These are phyloP conservation scores for Trichocladium uniseriatum DNA, from an alignment of 495 filamentous ascomycete genomes.

Conservation along the genomic window DNA sequence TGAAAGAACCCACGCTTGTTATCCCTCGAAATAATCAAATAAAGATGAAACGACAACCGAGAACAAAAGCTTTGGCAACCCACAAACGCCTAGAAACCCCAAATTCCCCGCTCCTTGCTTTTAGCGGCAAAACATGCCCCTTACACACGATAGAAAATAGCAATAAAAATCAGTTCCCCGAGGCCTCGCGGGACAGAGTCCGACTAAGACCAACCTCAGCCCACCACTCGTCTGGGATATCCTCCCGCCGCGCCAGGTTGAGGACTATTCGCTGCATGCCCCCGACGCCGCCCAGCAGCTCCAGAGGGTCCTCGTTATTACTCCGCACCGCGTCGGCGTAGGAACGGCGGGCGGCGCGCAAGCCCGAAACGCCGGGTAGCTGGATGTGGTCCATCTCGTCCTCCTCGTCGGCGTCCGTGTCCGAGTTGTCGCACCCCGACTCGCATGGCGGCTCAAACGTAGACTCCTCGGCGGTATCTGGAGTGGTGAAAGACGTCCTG, in stretches of 20 bases:
- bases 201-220: constrained; percentile 58
- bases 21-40: too few relatives aligned
- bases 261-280: constrained; percentile 62
- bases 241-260: constrained; percentile 53
- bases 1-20: too few relatives aligned
- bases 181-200: constrained; percentile 40
- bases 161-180: constrained; percentile 17
- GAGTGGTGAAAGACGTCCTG: constrained; percentile 29
- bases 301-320: constrained; percentile 20
- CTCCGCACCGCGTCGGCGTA: constrained; percentile 29
- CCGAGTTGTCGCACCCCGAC: constrained; percentile 28
- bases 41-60: too few relatives aligned
- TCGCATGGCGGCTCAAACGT: constrained; percentile 30
- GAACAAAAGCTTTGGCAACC: too few relatives aligned
- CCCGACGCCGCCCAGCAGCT: constrained; percentile 39
- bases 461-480: constrained; percentile 23
- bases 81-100: too few relatives aligned
- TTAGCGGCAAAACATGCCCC: neutral
- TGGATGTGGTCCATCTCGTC: constrained; percentile 5
- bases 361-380: constrained; percentile 11
- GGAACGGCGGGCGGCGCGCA: constrained; percentile 16
- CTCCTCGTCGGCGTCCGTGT: constrained; percentile 31
- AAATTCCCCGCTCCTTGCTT: neutral
- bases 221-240: constrained; percentile 75
- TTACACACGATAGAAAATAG: neutral